phyloP scores from a whole-genome alignment of 2,329 filamentous ascomycete genomes.

The Calonectria pseudoreteaudii region DNA sequence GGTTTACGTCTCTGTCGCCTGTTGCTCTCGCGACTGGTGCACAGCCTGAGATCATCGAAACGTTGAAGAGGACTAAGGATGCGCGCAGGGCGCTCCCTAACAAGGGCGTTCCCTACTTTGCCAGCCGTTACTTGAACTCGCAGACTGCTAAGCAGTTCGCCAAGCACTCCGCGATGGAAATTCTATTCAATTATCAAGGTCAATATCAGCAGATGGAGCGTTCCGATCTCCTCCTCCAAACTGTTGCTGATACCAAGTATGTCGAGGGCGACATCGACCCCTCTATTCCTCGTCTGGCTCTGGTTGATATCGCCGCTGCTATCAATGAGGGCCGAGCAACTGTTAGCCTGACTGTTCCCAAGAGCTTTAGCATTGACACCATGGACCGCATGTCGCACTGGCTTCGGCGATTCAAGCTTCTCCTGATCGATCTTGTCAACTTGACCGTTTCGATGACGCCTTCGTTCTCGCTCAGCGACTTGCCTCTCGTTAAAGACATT shows the following conservation, averaged over 20 bases:
- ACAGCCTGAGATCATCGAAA: conserved; percentile 21
- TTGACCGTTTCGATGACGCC: not conserved
- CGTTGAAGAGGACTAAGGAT: conserved; percentile 35
- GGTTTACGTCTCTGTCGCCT: conserved; percentile 53
- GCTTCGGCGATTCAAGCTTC: not conserved
- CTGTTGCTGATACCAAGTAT: not conserved
- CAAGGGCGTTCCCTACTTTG: conserved; percentile 35
- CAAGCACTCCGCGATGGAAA: not conserved
- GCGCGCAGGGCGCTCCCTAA: conserved; percentile 25
- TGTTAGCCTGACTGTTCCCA: not conserved
- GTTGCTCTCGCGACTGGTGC: conserved; percentile 30
- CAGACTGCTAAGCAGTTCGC: not conserved
- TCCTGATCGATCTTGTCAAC: not conserved
- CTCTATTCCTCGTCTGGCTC: not conserved
- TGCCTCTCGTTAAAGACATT: not conserved
- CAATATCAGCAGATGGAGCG: conserved; percentile 6
- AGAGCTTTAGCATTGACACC: not conserved
- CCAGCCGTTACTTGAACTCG: conserved; percentile 24
- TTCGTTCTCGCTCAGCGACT: not conserved
- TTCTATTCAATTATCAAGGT: conserved; percentile 3
- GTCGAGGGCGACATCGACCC: not conserved
- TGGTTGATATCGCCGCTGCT: not conserved
- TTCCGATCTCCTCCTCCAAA: not conserved
- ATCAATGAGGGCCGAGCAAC: not conserved
- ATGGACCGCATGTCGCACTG: not conserved